phyloP scores from a whole-genome alignment of 176 grass and related monocot genomes.

The Eragrostis curvula region DNA sequence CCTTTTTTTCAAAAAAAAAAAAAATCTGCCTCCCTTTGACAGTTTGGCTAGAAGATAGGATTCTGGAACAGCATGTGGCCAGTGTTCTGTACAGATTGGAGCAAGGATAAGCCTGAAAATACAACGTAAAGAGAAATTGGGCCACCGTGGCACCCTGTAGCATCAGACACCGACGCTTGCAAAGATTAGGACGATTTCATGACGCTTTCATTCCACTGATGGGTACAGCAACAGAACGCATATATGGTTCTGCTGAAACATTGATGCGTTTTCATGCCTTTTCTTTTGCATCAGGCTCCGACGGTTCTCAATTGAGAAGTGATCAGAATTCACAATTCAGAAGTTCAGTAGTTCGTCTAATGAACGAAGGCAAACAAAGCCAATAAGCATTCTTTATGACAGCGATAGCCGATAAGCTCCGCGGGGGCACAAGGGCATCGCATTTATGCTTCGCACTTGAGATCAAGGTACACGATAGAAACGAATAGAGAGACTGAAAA shows the following conservation, averaged over 20 bases:
- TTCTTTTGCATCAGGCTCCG: not conserved
- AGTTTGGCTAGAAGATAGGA: not conserved
- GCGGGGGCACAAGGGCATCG: not conserved
- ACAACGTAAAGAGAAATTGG: not conserved
- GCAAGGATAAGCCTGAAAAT: not conserved
- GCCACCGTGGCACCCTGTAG: not conserved
- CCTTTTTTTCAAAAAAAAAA: too few relatives aligned
- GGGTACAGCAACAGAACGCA: not conserved
- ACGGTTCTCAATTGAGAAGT: not conserved
- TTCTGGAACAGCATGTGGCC: not conserved
- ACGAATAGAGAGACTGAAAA: not conserved
- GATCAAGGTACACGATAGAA: conserved; percentile 15
- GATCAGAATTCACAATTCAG: too few relatives aligned
- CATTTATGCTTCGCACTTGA: conserved; percentile 18
- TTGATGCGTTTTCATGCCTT: not conserved
- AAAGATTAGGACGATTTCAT: not conserved
- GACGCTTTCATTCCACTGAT: not conserved
- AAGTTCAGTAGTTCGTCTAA: conserved; percentile 15
- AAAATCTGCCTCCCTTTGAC: too few relatives aligned
- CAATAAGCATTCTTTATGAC: not conserved
- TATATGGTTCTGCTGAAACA: not conserved
- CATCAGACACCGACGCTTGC: not conserved
- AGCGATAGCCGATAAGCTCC: not conserved
- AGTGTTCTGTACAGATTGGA: not conserved
- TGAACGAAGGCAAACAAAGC: conserved; percentile 37